Percentiles rank a stretch among this genome's conserved stretches.
Conservation (phyloP, 2,329 filamentous ascomycete species). For the Calonectria pseudoturangicola region DNA sequence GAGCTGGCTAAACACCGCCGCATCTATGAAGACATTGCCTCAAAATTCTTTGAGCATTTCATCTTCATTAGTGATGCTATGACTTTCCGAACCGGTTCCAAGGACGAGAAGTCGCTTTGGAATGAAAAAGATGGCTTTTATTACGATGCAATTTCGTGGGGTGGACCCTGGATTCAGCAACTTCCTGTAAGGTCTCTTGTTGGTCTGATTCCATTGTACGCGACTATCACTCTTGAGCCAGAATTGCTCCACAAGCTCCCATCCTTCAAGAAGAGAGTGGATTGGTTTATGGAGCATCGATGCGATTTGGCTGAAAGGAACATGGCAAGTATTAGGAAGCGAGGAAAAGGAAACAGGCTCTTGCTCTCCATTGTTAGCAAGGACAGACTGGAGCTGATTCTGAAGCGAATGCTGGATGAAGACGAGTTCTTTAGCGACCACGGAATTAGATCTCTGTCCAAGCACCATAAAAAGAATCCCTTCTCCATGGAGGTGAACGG, state of each 20-base stretch:
- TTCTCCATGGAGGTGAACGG: constrained; percentile 98
- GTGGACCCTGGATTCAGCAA: constrained; percentile 93
- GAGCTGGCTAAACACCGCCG: constrained; percentile 96
- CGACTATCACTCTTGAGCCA: constrained; percentile 92
- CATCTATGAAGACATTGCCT: constrained; percentile 97
- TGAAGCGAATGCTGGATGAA: constrained; percentile 94
- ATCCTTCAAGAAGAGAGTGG: constrained; percentile 91
- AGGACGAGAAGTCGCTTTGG: constrained; percentile 90
- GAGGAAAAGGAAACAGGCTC: constrained; percentile 92
- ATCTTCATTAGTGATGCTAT: constrained; percentile 98
- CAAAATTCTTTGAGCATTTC: constrained; percentile 99
- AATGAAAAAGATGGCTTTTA: constrained; percentile 98
- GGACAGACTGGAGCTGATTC: constrained; percentile 91
- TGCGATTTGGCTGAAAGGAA: constrained; percentile 93
- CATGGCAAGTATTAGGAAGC: constrained; percentile 92
- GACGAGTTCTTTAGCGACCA: constrained; percentile 93
- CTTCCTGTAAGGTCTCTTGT: constrained; percentile 94
- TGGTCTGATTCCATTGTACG: constrained; percentile 94
- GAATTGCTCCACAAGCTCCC: constrained; percentile 94
- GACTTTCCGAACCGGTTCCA: constrained; percentile 84
- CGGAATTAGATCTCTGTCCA: constrained; percentile 93
- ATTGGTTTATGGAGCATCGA: constrained; percentile 95
- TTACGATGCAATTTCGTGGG: constrained; percentile 98
- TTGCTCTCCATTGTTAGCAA: constrained; percentile 93
- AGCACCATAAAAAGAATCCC: constrained; percentile 91